Evolutionary conservation across 768 basidiomycete genomes (phyloP).

Genomic region (Suillus cothurnatus): DNA sequence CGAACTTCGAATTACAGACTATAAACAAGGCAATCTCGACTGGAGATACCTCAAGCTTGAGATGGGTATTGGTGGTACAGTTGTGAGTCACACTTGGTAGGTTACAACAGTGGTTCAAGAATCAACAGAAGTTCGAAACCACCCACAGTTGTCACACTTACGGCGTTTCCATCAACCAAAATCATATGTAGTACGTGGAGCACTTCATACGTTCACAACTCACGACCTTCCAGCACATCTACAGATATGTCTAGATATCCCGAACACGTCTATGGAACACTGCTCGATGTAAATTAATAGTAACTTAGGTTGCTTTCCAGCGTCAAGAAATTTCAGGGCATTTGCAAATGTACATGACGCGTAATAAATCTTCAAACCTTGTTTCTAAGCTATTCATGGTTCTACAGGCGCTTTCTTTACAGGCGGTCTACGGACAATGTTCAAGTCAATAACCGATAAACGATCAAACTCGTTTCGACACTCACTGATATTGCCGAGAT

Average conservation of each 20-base stretch:
- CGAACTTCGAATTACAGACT: neutral
- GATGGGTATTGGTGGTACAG: neutral
- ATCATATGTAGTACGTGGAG: neutral
- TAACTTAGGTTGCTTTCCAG: neutral
- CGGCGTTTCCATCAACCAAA: neutral
- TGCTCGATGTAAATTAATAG: neutral
- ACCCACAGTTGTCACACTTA: slow-evolving; percentile 1
- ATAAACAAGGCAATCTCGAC: neutral
- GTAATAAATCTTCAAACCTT: neutral
- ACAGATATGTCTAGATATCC: neutral
- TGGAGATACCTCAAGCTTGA: neutral
- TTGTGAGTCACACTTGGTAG: neutral
- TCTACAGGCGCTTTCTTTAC: neutral
- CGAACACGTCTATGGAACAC: neutral
- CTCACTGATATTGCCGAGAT: slow-evolving; percentile 75
- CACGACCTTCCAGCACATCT: neutral
- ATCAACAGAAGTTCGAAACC: neutral
- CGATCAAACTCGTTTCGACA: slow-evolving; percentile 12
- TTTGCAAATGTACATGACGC: neutral
- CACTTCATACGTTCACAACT: neutral
- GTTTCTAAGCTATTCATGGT: neutral
- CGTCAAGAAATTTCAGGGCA: neutral
- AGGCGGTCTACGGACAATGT: slow-evolving; percentile 27
- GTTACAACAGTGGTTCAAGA: neutral
- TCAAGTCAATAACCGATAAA: neutral